These are phyloP conservation scores for Protomyces inundatus DNA, from an alignment of 1,139 yeast genomes.

Conservation along the genomic window DNA sequence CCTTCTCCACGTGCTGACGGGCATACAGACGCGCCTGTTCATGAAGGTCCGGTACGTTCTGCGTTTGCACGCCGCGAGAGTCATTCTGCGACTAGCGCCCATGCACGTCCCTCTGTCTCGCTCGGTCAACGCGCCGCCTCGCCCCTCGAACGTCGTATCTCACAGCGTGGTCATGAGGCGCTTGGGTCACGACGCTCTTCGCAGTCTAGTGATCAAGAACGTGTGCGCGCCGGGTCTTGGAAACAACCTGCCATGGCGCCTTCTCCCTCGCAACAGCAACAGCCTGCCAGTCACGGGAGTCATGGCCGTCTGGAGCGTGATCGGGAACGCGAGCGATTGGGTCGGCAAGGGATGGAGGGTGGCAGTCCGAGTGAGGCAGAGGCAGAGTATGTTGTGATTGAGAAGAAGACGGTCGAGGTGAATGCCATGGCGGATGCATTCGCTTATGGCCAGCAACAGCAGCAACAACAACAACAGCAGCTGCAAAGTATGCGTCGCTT, in stretches of 20 bases:
- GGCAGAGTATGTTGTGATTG: slow-evolving; percentile 83
- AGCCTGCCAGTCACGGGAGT: not conserved
- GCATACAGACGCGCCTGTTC: not conserved
- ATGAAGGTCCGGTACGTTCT: not conserved
- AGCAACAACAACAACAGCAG: not conserved
- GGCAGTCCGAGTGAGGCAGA: slow-evolving; percentile 4
- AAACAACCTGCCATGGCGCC: not conserved
- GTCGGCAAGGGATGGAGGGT: not conserved
- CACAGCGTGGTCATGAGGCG: slow-evolving; percentile 2
- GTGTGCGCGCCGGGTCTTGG: not conserved
- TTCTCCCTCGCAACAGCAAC: not conserved
- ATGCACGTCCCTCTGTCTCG: not conserved
- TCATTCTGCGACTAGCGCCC: not conserved
- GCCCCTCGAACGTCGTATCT: not conserved
- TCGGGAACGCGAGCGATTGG: too few relatives aligned
- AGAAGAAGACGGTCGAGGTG: slow-evolving; percentile 88
- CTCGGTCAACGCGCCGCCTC: not conserved
- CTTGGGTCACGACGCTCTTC: not conserved
- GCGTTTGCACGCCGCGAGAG: not conserved
- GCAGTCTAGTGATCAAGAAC: not conserved
- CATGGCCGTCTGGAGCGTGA: not conserved
- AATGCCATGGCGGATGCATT: slow-evolving; percentile 89
- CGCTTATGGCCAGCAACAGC: slow-evolving; percentile 1
- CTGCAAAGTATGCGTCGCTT: slow-evolving; percentile 2
- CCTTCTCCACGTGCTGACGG: not conserved